Evolutionary conservation across 176 grass and related monocot species (phyloP), one percentile per base, ranked within the genome.

Genomic region (Themeda triandra): DNA sequence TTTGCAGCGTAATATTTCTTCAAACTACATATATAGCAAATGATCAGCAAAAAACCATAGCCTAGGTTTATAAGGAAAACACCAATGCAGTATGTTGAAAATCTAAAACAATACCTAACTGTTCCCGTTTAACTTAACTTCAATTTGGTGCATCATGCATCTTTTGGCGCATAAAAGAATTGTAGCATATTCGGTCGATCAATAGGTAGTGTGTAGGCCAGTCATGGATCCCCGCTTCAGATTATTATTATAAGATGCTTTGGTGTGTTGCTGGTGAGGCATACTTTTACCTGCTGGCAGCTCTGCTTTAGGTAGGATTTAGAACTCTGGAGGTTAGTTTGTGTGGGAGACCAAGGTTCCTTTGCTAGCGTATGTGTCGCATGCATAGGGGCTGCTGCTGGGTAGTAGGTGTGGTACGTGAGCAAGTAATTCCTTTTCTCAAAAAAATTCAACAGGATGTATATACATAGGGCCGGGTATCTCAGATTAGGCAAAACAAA

Each of bases 291-390:
- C 23, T 80, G 41, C 23, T 80, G 41, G 84, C 71, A 51, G 44
- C 27, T 30, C 6, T 51, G 71, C 67, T 80, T 73, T 73, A 80
- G 83, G 84, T 80, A 53, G 41, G 84, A 80, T 21, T 77, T 64
- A 83, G 82, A 76, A 73, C 63, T 77, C 44, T 45, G 82, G 76
- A 78, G 71, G 66, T 79, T 70, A 76, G 60, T 79, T n/a, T n/a
- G n/a, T 80, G 88, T 90, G 84, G 76, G 88, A 93, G 87, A 90
- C 78, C 77, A 90, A 83, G 82, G 73, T 75, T 85, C 84, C 45
- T 62, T 88, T 68, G n/a, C 75, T 82, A 62, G 15, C 35, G 24
- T 14, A 32, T 74, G 59, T 82, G 80, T 79, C 53, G 76, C 68
- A 60, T 59, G 42, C 23, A 13, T n/a, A 25, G 70, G 39, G 69